These are phyloP conservation scores for Mortierella sp. DNA, from an alignment of 371 early-diverging fungal genomes.

Conservation along the genomic window DNA sequence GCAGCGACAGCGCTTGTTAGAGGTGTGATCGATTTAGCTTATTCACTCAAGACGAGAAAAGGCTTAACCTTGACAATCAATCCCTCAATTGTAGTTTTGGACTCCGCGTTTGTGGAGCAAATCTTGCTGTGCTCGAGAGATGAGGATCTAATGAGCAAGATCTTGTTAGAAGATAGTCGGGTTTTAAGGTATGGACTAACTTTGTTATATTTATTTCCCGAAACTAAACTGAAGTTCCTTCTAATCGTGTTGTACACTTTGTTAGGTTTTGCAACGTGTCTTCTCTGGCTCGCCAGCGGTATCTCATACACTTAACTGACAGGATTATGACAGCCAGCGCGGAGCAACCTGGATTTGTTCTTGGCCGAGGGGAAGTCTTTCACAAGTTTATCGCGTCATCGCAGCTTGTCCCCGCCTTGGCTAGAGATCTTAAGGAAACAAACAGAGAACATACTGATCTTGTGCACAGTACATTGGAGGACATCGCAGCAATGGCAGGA, in stretches of 20 bases:
- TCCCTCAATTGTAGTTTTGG: background rate
- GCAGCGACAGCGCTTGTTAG: background rate
- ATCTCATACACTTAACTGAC: conserved; percentile 15
- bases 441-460: background rate
- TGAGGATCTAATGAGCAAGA: background rate
- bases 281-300: conserved; percentile 9
- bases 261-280: conserved; percentile 19
- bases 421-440: background rate
- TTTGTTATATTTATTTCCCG: no score
- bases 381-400: conserved; percentile 1
- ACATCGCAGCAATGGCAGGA: conserved; percentile 21
- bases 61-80: no score
- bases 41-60: background rate
- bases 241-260: no score
- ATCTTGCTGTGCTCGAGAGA: background rate
- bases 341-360: conserved; percentile 2
- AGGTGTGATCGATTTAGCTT: conserved; percentile 15
- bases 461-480: conserved; percentile 13
- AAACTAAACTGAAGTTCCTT: no score
- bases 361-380: background rate
- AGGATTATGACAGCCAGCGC: conserved; percentile 7
- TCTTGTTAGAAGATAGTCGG: background rate
- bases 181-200: background rate
- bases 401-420: background rate
- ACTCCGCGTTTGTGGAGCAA: conserved; percentile 14